Base-by-base conservation (phyloP, 768 basidiomycete species). In the Mycena galopus region DNA sequence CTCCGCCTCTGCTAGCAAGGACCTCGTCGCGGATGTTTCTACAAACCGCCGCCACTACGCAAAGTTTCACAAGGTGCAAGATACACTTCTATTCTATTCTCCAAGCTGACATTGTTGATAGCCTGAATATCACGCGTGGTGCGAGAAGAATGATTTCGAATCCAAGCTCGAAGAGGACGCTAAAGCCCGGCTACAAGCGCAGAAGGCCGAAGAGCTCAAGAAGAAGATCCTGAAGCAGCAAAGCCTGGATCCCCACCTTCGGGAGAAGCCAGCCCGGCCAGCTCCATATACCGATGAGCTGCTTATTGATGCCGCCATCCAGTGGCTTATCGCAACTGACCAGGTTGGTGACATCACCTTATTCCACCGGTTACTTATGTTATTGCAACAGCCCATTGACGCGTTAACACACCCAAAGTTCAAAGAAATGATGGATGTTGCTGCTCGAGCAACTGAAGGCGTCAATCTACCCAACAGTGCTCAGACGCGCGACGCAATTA, bases 281-380 rank as follows among this genome's bases (percentile, higher is more conserved):
- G 57, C 74, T 23, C 69, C 53, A n/a, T 69, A 69, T 27, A 32
- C 53, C 9, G 69, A 70, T 9, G 50, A 60, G 25, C 27, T 68
- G 12, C 79, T 83, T 58, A 60, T 60, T 9, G 73, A 77, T 21
- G 80, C 79, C 0, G 80, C 79, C 4, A 76, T 80, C 57, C 67
- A 84, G 56, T 84, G 83, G 84, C 72, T 84, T 4, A 75, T 84
- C 29, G 75, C 77, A 27, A 84, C 82, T 23, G 78, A 84, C 73
- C 83, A 84, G 76, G 84, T 83, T 47, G 53, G 72, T 75, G 5
- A 39, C 33, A 51, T 61, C 50, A 2, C 30, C 73, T 50, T 65
- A 32, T 71, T 59, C 44, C 30, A 51, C 55, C 12, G 17, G 53
- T 65, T 32, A 8, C 64, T 56, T 55, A 71, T 21, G 2, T 58